These are phyloP conservation scores for Termitomyces titanicus DNA, from an alignment of 768 basidiomycete species.

Conservation along the genomic window DNA sequence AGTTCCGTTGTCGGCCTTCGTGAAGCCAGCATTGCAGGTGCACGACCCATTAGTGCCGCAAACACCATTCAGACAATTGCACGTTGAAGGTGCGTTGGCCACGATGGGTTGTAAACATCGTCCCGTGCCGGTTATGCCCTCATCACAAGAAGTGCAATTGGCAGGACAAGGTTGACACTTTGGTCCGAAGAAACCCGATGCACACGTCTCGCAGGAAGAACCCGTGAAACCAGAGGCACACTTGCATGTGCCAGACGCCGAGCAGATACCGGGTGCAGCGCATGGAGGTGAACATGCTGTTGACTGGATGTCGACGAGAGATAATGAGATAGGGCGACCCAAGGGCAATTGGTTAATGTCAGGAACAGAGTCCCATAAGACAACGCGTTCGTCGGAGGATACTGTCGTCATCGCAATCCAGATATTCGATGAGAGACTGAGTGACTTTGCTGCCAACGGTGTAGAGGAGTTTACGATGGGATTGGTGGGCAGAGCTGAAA, in stretches of 20 bases:
- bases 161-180: conserved; percentile 63
- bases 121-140: conserved; percentile 73
- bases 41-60: conserved; percentile 69
- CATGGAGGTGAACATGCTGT: conserved; percentile 66
- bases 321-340: conserved; percentile 41
- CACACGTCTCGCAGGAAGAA: conserved; percentile 71
- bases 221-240: conserved; percentile 73
- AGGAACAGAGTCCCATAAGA: conserved; percentile 81
- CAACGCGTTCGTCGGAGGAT: conserved; percentile 43
- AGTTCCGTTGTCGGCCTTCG: conserved; percentile 57
- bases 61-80: conserved; percentile 77
- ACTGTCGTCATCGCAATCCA: conserved; percentile 52
- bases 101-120: conserved; percentile 51
- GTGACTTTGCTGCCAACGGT: conserved; percentile 41
- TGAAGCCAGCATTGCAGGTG: conserved; percentile 58
- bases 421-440: conserved; percentile 51
- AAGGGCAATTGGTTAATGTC: conserved; percentile 68
- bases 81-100: conserved; percentile 51
- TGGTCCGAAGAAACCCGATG: conserved; percentile 65
- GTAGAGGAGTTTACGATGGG: conserved; percentile 37
- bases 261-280: conserved; percentile 58
- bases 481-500: conserved; percentile 41
- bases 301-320: conserved; percentile 57
- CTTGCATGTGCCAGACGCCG: conserved; percentile 59
- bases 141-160: conserved; percentile 67